Evolutionary conservation across 2,329 filamentous ascomycete genomes (phyloP), one percentile per base, ranked within the genome.

Genomic region (Cyphellophora attinorum): DNA sequence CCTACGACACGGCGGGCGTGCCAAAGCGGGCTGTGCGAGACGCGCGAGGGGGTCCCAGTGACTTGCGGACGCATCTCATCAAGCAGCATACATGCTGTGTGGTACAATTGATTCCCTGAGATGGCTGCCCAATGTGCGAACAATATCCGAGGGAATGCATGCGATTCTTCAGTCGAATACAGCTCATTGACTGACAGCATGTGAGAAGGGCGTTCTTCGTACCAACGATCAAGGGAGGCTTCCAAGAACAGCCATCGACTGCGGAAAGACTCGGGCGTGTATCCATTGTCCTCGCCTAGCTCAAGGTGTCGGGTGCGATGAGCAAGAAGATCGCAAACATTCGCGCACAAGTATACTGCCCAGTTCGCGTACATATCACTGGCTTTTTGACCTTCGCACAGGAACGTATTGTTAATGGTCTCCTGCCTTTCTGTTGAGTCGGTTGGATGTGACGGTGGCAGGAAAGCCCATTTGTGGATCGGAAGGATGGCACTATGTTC

Each of bases 321-420:
- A 6, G 65, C 61, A 10, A 71, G 55, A 3, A 76, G 60, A 42
- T 72, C 63, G 38, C 65, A 70, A 2, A 64, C 63, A 37, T 61
- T 63, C 3, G 71, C 65, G 33, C 63, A 68, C 2, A 78, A 59
- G 42, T 70, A 77, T 2, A 77, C 71, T 5, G 72, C 62, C 42
- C 71, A 72, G 44, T 76, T 76, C 19, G 73, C 73, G 41, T 74
- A 65, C 61, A 70, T 72, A 43, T 77, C 73, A 4, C 66, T 59
- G 27, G 55, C 54, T 4, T 51, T 45, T 4, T 50, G 45, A 11
- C 58, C 52, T 30, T 51, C 49, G 45, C 67, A 59, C 36, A 67
- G 44, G 31, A 41, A 39, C 25, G 14, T 17, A 11, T 19, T 11
- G 10, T 10, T 23, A 25, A 39, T 36, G n/a, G 10, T n/a, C 29